Percentiles rank a stretch among this genome's conserved stretches.
These are phyloP conservation scores for Megacollybia marginata DNA, from an alignment of 768 basidiomycete species.

Conservation along the genomic window DNA sequence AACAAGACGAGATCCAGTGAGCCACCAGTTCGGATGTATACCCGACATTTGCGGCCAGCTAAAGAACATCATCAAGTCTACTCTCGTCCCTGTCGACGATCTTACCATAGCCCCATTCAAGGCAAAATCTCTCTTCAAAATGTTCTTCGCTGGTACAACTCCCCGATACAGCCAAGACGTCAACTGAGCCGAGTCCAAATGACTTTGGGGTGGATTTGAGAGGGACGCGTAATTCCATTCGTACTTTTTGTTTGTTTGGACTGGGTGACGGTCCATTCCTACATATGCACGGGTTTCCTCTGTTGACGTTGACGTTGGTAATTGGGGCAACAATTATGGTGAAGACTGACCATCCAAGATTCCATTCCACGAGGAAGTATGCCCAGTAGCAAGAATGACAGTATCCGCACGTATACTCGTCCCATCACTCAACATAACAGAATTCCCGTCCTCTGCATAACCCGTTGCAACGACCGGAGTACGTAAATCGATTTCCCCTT, in stretches of 20 bases:
- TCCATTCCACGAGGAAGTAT: constrained; percentile 46
- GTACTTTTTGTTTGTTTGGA: too few species aligned
- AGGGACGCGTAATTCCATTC: constrained; percentile 30
- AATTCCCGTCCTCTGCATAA: constrained; percentile 3
- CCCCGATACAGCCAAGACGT: constrained; percentile 52
- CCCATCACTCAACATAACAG: constrained; percentile 37
- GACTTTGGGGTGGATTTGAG: constrained; percentile 29
- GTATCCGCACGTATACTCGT: constrained; percentile 32
- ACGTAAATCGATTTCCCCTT: constrained; percentile 41
- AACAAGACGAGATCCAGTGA: constrained; percentile 52
- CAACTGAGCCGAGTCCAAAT: constrained; percentile 26
- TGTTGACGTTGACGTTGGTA: neutral
- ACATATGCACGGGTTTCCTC: constrained; percentile 13
- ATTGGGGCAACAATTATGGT: too few species aligned
- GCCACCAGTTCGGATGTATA: constrained; percentile 47
- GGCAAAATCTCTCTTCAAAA: constrained; percentile 48
- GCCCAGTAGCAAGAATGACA: constrained; percentile 54
- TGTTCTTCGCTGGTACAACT: constrained; percentile 54
- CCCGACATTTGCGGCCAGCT: constrained; percentile 52
- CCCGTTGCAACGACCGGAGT: constrained; percentile 31
- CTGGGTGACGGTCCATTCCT: constrained; percentile 24
- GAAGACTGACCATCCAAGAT: constrained; percentile 30
- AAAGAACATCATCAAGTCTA: neutral
- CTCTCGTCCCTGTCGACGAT: neutral
- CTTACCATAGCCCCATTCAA: constrained; percentile 54